Conservation (phyloP, 805 yeast genomes). For the Cyberlindnera xylosilytica region DNA sequence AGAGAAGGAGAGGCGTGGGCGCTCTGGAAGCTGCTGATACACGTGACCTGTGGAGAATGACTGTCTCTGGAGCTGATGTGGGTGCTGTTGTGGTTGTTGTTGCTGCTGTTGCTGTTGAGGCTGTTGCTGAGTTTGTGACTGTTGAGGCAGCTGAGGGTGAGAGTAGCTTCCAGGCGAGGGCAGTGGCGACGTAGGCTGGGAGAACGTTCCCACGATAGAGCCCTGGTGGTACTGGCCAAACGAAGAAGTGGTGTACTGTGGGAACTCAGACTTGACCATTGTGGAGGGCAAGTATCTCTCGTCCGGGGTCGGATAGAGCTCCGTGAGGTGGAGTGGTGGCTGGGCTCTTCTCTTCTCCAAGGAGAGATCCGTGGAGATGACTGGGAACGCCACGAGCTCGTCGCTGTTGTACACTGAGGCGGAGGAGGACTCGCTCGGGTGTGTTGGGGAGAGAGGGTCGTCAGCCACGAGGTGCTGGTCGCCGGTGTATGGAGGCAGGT, state of each 20-base stretch:
- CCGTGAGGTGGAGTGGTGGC: constrained; percentile 6
- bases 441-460: background rate
- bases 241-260: constrained; percentile 6
- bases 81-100: background rate
- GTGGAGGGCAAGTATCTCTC: constrained; percentile 11
- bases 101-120: background rate
- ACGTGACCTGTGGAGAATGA: background rate
- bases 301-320: constrained; percentile 16
- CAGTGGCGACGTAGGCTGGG: constrained; percentile 10
- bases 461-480: background rate
- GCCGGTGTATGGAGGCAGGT: background rate
- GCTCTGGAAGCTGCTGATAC: background rate
- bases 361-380: constrained; percentile 9
- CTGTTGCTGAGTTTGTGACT: background rate
- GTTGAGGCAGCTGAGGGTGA: background rate
- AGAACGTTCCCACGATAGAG: constrained; percentile 1
- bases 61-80: background rate
- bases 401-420: constrained; percentile 2
- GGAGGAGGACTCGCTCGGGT: background rate
- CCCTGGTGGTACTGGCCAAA: background rate
- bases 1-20: background rate
- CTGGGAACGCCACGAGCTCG: constrained; percentile 7
- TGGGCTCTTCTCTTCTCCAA: constrained; percentile 11
- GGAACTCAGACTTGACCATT: constrained; percentile 5
- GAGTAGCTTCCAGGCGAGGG: constrained; percentile 1